Base-by-base conservation (phyloP, 306 rosid species). In the Begonia peltatifolia region DNA sequence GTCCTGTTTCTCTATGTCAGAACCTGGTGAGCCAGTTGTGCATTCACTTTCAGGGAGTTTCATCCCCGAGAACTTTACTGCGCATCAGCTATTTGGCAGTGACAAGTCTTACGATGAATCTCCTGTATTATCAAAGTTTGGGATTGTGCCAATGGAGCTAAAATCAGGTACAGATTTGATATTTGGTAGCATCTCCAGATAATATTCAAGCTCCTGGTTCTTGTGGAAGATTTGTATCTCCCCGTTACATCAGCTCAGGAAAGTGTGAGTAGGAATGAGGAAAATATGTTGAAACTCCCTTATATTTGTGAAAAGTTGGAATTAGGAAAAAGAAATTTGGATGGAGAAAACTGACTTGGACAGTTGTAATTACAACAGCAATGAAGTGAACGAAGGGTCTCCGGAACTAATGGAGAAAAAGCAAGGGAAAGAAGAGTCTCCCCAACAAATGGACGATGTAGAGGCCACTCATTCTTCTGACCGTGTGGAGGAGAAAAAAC, bases 241-340 rank as follows among this genome's bases (percentile, higher is more conserved):
- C 64, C 67, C 41, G 78, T 63, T 58, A 50, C 56, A 59, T 76
- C 87, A 56, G 79, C 13, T 11, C 72, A 76, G 47, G 84, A 69
- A 67, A 80, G 93, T 60, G 61, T 71, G 44, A 72, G 78, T 71
- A 78, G 71, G 51, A 65, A 64, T 14, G 81, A 69, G 54, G 71
- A 42, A 48, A 48, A 38, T 53, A 57, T 64, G 46, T 58, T 46
- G 56, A 69, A 79, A 52, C 44, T 52, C 56, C 64, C 69, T 55
- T 69, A 67, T 11, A 66, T 57, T 18, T 20, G 52, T 47, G 66
- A 55, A 35, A 60, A 36, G 36, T 69, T 62, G 42, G 70, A 71
- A 63, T 72, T 43, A 44, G 69, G 46, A 68, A 71, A 71, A 68
- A 68, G 65, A 82, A 59, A 53, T 59, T 56, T 71, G 56, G 63